Base-by-base conservation (phyloP, 768 basidiomycete species). In the Russula abietina region DNA sequence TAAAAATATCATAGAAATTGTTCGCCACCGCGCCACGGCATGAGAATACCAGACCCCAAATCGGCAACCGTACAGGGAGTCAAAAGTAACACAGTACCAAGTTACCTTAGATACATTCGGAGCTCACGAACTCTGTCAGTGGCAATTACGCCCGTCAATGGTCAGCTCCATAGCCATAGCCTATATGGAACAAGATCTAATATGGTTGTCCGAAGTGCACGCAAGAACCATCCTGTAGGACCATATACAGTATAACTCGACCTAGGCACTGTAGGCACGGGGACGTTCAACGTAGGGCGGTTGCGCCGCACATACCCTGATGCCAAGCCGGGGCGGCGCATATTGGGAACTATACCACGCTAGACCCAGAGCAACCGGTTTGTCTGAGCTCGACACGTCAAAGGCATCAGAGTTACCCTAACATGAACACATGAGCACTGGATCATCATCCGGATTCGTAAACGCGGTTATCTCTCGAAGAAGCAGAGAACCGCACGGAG, bases 401-500 rank as follows among this genome's bases (percentile, higher is more conserved):
- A 51, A 26, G 22, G 26, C 26, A 19, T 55, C 48, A 16, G 36
- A 36, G 28, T 49, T 38, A 24, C 52, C 57, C 22, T 22, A 59
- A 28, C 28, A 52, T 19, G 19, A 43, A 6, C 30, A 28, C 28
- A 52, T 19, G 19, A 43, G 10, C 30, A 53, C 30, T 43, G 14
- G 12, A 43, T 10, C 30, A 30, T 63, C 16, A 39, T 30, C 36
- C 22, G 14, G 14, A 53, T 39, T 22, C 32, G 36, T 33, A 32
- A 38, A 41, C 26, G 43, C 50, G 30, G 22, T 28, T 46, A 30
- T 46, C n/a, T 33, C 39, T n/a, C 30, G 46, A 41, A 50, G 39
- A 45, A 51, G 54, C n/a, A 43, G 48, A 43, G n/a, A 22, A 16
- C 58, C 54, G 48, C 28, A 43, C 53, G 57, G 55, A 46, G 30